Evolutionary conservation across 1,284 basidiomycete genomes (phyloP), one percentile per base, ranked within the genome.

Genomic region (Cutaneotrichosporon cavernicola): DNA sequence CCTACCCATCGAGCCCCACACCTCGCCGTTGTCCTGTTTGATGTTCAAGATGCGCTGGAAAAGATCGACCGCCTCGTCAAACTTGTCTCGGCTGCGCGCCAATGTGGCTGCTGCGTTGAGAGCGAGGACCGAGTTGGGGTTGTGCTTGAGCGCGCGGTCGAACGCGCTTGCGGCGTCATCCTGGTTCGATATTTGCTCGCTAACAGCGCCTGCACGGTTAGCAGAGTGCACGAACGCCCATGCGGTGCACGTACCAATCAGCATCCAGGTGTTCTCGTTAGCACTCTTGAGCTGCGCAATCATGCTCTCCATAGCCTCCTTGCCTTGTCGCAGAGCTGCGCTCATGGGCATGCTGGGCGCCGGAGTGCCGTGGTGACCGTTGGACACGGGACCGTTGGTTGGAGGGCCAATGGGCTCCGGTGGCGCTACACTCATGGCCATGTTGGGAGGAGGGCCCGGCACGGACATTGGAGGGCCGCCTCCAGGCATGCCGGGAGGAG

Each of bases 21-120:
- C 90, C 83, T 96, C 92, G 74, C 92, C 92, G 79, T 94, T 94
- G 80, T 93, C 91, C 81, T 90, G 88, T 78, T 95, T 89, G 65
- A 96, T 86, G 73, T 86, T 85, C 65, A 97, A 85, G 47, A 94
- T 92, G 60, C 92, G 89, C 77, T 96, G 91, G 78, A 96, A 97
- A 82, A 90, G 96, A 64, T 97, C 95, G 78, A 97, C 88, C 60
- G 95, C 94, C 71, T 81, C 82, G 66, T 79, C 78, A 69, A 82
- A 83, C 63, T 84, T 77, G 64, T 84, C 82, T 61, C 81, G 77
- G 31, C 78, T 79, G 22, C 83, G 73, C 70, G 90, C 90, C 79
- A 83, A 83, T 8, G 79, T 79, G 1, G 93, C 94, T 47, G 94
- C 90, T 77, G 93, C 90, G 57, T 90, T 94, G 68, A 97, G 86